Base-by-base conservation (phyloP, 2,329 filamentous ascomycete genomes). In the Fusarium liriodendri region DNA sequence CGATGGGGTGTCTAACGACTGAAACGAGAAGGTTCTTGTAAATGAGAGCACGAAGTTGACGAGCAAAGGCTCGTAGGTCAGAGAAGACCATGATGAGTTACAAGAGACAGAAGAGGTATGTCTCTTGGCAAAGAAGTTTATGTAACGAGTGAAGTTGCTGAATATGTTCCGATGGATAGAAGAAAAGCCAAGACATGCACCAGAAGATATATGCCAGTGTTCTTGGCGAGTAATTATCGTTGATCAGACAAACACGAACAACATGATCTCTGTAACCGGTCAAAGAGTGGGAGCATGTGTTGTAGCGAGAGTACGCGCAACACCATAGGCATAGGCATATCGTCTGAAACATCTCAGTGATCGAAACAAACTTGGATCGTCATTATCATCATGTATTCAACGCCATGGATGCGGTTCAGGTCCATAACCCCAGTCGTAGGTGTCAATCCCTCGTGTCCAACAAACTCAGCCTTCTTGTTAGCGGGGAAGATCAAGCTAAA, bases 1-100 rank as follows among this genome's bases (percentile, higher is more conserved):
- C 50, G 32, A 75, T 20, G 14, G 72, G 72, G 38, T 57, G 60
- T 38, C 68, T 64, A n/a, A 65, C 40, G 32, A 74, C 62, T 16
- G 58, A 47, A 25, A 65, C 45, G 20, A 74, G 67, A 25, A 74
- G 47, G 37, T 71, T 74, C 47, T 74, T 74, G 67, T 62, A 52
- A 27, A 62, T 32, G 27, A 74, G 65, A 6, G 70, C 72, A 45
- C 61, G 42, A 32, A 66, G 60, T 58, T 67, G 69, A 29, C 61
- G 69, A 62, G 58, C 38, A 50, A 70, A 68, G 14, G 50, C 59
- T 62, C 54, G 37, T 22, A 64, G 25, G 32, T 61, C 47, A 37
- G 59, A 66, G 7, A 33, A 45, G 47, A 29, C 54, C 66, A 54
- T 55, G 33, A 38, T 62, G 13, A 32, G 18, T 37, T 50, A 10